Evolutionary conservation across 352 stramenopile genomes (phyloP), one percentile per base, ranked within the genome.

Genomic region (Phytophthora meadii): DNA sequence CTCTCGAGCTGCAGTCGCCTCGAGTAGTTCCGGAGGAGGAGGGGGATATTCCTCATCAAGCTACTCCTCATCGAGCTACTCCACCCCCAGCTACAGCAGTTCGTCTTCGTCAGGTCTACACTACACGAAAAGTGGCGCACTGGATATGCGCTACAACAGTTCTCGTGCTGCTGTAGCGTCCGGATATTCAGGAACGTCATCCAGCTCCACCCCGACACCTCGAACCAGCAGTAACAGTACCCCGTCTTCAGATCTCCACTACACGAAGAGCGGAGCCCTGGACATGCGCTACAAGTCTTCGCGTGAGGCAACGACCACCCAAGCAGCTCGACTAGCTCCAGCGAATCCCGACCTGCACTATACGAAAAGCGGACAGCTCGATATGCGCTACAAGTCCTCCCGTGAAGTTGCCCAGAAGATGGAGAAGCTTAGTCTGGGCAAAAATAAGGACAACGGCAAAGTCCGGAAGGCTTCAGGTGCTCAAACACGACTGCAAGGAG

Each of bases 301-400:
- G 0, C 52, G 54, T 7, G 56, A 53, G 41, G 62, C 57, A n/a
- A 50, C 54, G 4, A n/a, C 50, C n/a, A 34, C 47, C 7, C 52
- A 46, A 11, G 36, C 45, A 39, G 37, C 50, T 15, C 32, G n/a
- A n/a, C n/a, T 37, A 4, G 4, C 51, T 1, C 27, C 48, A 61
- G 17, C 52, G 2, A 50, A 22, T 19, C 55, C 34, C 44, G 58
- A 58, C 17, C 54, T 76, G 37, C 64, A 77, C 46, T 74, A 62
- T 45, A 72, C 53, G 15, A 74, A 74, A 48, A 59, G 22, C 39
- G 65, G 65, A 1, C 24, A 49, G 4, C 49, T 74, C 1, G 67
- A 75, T 37, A 75, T 75, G 67, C 61, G 61, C 32, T 75, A 72
- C 54, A 72, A 67, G 42, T 61, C 61, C 1, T 75, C 68, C 5